A percentile compares a stretch with the other conserved stretches of the same genome.
These are phyloP conservation scores for Pelargonium citronellum DNA, from an alignment of 441 rosid genomes.

Conservation along the genomic window DNA sequence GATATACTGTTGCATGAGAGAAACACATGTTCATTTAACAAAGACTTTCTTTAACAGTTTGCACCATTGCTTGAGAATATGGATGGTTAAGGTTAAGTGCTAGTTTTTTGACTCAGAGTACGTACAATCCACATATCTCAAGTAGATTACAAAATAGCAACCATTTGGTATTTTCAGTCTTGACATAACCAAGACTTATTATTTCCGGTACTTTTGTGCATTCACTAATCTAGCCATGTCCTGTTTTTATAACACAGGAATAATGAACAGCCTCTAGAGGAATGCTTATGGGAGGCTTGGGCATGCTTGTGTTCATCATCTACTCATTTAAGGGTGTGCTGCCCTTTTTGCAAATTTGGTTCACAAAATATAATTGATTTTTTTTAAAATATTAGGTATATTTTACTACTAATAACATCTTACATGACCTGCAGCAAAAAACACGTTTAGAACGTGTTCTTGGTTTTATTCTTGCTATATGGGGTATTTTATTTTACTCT, in stretches of 20 bases:
- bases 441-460: slow-evolving; percentile 76
- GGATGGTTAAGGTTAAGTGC: no score
- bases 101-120: no score
- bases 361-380: slow-evolving; percentile 18
- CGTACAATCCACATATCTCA: no score
- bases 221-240: slow-evolving; percentile 17
- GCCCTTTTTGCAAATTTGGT: slow-evolving; percentile 17
- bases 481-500: slow-evolving; percentile 94
- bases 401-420: slow-evolving; percentile 1
- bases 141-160: no score
- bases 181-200: neutral
- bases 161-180: slow-evolving; percentile 1
- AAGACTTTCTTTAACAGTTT: no score
- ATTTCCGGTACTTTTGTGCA: slow-evolving; percentile 10
- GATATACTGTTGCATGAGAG: no score
- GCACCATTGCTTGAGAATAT: no score
- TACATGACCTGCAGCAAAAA: slow-evolving; percentile 64
- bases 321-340: slow-evolving; percentile 70
- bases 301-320: slow-evolving; percentile 90
- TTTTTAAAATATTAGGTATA: neutral
- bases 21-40: no score
- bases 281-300: slow-evolving; percentile 99
- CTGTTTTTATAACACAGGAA: slow-evolving; percentile 43
- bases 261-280: slow-evolving; percentile 56
- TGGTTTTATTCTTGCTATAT: slow-evolving; percentile 81